Evolutionary conservation across 78 protist species (phyloP).

Genomic region (Speleostelium caveatum): DNA sequence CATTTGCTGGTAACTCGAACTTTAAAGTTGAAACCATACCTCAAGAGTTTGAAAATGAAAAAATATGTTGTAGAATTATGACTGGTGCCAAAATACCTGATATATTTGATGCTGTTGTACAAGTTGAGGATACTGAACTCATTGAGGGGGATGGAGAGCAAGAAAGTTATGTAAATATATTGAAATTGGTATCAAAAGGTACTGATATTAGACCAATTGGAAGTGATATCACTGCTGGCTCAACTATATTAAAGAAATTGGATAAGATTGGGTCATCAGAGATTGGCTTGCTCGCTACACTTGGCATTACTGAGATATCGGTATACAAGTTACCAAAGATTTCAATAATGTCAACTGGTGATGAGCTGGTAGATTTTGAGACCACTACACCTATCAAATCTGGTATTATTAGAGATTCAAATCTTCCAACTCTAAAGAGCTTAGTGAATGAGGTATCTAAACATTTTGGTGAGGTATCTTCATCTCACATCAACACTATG

Average conservation of each 20-base stretch:
- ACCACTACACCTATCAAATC: background rate
- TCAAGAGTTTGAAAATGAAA: background rate
- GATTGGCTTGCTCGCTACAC: constrained; percentile 83
- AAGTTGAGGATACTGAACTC: constrained; percentile 81
- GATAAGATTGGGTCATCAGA: constrained; percentile 79
- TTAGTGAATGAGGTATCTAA: constrained; percentile 20
- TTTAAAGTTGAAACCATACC: background rate
- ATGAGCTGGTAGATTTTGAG: constrained; percentile 70
- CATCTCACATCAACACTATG: background rate
- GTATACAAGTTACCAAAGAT: constrained; percentile 34
- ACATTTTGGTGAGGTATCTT: constrained; percentile 24
- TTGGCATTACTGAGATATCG: constrained; percentile 34
- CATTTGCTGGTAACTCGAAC: constrained; percentile 59
- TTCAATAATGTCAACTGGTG: constrained; percentile 89
- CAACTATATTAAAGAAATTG: constrained; percentile 25
- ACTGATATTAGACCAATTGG: constrained; percentile 84
- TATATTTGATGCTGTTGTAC: constrained; percentile 87
- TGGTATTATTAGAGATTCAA: constrained; percentile 1
- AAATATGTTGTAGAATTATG: constrained; percentile 61
- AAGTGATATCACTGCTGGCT: constrained; percentile 77
- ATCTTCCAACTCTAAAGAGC: constrained; percentile 24
- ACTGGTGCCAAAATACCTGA: constrained; percentile 87
- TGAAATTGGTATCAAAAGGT: constrained; percentile 5
- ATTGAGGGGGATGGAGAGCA: constrained; percentile 23
- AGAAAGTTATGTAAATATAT: background rate